These are phyloP conservation scores for Phoma sp. DNA, from an alignment of 2,329 filamentous ascomycete genomes.

Conservation along the genomic window DNA sequence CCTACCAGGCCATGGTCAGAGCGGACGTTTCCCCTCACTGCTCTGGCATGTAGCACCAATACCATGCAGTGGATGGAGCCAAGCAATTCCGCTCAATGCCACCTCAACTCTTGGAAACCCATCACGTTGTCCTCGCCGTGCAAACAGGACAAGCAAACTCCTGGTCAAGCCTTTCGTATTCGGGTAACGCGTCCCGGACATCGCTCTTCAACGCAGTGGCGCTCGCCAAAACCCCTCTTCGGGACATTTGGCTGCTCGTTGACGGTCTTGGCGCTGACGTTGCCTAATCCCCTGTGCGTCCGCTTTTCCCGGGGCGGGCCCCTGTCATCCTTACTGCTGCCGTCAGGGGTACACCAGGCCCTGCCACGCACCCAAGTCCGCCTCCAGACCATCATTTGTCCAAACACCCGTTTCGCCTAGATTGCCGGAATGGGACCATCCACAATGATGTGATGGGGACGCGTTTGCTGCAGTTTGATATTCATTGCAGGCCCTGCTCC, in stretches of 20 bases:
- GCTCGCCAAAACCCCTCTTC: slow-evolving; percentile 2
- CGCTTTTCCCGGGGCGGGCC: slow-evolving; percentile 5
- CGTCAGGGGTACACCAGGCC: slow-evolving; percentile 9
- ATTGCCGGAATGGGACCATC: neutral
- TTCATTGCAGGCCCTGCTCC: slow-evolving; percentile 10
- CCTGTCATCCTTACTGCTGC: slow-evolving; percentile 4
- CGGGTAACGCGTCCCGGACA: slow-evolving; percentile 4
- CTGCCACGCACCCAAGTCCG: slow-evolving; percentile 3
- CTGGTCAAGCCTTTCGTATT: slow-evolving; percentile 2
- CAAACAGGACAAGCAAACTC: neutral
- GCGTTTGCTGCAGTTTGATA: slow-evolving; percentile 14
- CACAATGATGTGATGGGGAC: neutral
- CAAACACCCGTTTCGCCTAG: slow-evolving; percentile 15
- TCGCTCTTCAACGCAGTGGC: neutral
- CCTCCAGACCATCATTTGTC: slow-evolving; percentile 1
- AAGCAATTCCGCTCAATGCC: slow-evolving; percentile 17
- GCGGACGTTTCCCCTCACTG: slow-evolving; percentile 10
- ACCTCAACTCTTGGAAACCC: neutral
- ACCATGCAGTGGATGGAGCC: slow-evolving; percentile 16
- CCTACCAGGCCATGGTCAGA: neutral
- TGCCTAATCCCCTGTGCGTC: neutral
- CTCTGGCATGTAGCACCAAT: slow-evolving; percentile 17
- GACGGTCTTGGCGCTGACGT: slow-evolving; percentile 18
- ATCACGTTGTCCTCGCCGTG: neutral
- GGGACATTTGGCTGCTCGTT: neutral